These are phyloP conservation scores for Spergularia bocconei DNA, from an alignment of 148 eudicot genomes.

Conservation along the genomic window DNA sequence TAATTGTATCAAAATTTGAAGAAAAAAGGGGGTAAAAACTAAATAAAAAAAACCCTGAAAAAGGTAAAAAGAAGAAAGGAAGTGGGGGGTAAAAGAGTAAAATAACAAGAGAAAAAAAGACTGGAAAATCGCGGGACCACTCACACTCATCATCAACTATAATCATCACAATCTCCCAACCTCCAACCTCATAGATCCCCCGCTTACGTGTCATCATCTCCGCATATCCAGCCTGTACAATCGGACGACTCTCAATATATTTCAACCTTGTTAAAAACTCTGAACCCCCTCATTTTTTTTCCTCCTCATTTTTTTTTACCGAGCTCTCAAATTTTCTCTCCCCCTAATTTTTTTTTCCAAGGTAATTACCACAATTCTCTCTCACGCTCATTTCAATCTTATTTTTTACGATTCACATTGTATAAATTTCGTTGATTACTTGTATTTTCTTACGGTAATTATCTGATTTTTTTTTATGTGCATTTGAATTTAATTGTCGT, in stretches of 20 bases:
- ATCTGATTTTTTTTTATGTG: not conserved
- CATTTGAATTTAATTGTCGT: not conserved
- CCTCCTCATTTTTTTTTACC: slow-evolving; percentile 4
- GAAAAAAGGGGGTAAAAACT: no score
- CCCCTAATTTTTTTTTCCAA: not conserved
- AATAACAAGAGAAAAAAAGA: slow-evolving; percentile 19
- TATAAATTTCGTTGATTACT: not conserved
- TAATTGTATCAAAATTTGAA: no score
- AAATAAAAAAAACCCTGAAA: not conserved
- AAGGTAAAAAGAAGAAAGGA: not conserved
- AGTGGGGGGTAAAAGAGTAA: slow-evolving; percentile 18
- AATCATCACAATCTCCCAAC: not conserved
- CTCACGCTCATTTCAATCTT: slow-evolving; percentile 12
- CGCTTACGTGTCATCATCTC: slow-evolving; percentile 35
- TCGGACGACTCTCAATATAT: slow-evolving; percentile 37
- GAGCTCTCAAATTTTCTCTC: slow-evolving; percentile 4
- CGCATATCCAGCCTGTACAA: slow-evolving; percentile 35
- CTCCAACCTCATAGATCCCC: no score
- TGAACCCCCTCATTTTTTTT: not conserved
- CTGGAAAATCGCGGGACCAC: slow-evolving; percentile 34
- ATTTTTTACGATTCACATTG: not conserved
- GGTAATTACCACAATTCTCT: not conserved
- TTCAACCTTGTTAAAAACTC: slow-evolving; percentile 11
- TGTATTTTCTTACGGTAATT: no score
- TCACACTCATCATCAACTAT: slow-evolving; percentile 5